Evolutionary conservation across 352 stramenopile species (phyloP).

Genomic region (Phytopythium litorale): DNA sequence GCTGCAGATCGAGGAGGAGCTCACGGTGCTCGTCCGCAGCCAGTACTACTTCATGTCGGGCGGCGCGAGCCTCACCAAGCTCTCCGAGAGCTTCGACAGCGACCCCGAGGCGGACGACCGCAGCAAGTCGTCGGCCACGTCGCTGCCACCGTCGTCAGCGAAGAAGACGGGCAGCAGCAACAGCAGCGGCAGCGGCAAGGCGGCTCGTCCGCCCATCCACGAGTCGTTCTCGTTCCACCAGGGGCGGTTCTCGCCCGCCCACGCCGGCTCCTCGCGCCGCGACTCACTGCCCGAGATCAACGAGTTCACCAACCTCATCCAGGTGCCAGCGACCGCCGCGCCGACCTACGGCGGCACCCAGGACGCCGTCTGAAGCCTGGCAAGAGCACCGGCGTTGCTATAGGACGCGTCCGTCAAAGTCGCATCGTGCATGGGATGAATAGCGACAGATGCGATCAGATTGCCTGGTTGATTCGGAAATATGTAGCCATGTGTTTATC

Average conservation of each 20-base stretch:
- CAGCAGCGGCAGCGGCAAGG: background rate
- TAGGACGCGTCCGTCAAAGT: no score
- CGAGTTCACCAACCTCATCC: conserved; percentile 67
- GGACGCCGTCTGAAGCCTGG: conserved; percentile 2
- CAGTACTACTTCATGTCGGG: conserved; percentile 80
- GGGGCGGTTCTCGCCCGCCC: conserved; percentile 44
- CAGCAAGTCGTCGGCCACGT: background rate
- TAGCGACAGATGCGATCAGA: no score
- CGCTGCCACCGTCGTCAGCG: background rate
- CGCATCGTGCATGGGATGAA: no score
- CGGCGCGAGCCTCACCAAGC: conserved; percentile 30
- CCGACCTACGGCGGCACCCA: conserved; percentile 4
- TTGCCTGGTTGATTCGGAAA: no score
- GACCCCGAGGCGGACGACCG: background rate
- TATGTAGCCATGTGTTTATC: no score
- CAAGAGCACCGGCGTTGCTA: no score
- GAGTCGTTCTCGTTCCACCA: conserved; percentile 57
- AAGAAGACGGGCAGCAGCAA: background rate
- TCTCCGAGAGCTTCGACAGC: conserved; percentile 2
- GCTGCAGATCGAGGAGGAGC: conserved; percentile 77
- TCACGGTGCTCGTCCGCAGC: conserved; percentile 74
- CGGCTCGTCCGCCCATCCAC: background rate
- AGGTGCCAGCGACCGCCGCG: conserved; percentile 10
- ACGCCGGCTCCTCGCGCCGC: conserved; percentile 24
- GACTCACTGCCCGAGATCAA: conserved; percentile 70